phyloP scores from a whole-genome alignment of 2,329 filamentous ascomycete species.

The Ophiocordyceps sinensis region DNA sequence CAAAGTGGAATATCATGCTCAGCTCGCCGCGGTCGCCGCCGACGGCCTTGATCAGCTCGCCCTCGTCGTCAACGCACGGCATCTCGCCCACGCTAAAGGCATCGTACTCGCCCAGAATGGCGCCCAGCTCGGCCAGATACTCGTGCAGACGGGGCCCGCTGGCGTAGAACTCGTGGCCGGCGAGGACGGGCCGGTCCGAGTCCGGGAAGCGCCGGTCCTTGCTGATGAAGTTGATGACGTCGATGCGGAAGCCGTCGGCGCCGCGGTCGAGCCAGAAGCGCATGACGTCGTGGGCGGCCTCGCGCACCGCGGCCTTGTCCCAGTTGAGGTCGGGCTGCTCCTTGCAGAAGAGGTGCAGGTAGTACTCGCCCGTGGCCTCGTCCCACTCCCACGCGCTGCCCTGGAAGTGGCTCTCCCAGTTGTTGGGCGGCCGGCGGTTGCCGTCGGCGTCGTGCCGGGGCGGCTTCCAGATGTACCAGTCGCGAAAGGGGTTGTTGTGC shows the following conservation, averaged over 20 bases:
- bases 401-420: constrained; percentile 31
- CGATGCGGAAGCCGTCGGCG: constrained; percentile 51
- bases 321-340: constrained; percentile 69
- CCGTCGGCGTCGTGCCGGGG: constrained; percentile 41
- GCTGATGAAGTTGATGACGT: constrained; percentile 54
- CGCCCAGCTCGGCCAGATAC: constrained; percentile 28
- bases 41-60: constrained; percentile 32
- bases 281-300: constrained; percentile 54
- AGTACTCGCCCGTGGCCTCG: constrained; percentile 33
- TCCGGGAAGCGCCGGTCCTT: constrained; percentile 44
- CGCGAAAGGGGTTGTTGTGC: constrained; percentile 32
- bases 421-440: constrained; percentile 46
- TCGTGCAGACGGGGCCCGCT: constrained; percentile 36
- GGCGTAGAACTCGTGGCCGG: constrained; percentile 30
- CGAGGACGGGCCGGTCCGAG: constrained; percentile 18
- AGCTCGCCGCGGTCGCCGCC: constrained; percentile 42
- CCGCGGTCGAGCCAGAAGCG: constrained; percentile 61
- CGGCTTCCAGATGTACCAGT: constrained; percentile 55
- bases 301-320: constrained; percentile 51
- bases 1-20: constrained; percentile 63
- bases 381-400: constrained; percentile 34
- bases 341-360: constrained; percentile 54
- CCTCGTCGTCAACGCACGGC: constrained; percentile 27
- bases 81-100: constrained; percentile 39
- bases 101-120: constrained; percentile 29